Conservation (phyloP, 2,329 filamentous ascomycete genomes). For the Leptographium galeiforme region DNA sequence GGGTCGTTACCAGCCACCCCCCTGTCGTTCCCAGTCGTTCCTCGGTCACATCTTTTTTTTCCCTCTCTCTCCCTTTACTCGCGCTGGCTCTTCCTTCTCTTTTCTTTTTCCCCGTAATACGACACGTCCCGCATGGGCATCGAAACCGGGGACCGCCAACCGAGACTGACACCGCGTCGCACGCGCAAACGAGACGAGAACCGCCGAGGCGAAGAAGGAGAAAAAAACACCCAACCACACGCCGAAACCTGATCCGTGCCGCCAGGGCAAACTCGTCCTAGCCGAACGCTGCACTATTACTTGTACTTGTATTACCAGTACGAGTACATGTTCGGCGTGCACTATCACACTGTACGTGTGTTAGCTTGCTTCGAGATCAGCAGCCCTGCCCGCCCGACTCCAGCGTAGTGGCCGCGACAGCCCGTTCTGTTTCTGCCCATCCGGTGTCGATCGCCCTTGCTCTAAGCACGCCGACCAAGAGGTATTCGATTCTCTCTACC, state of each 20-base stretch:
- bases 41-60: neutral
- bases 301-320: neutral
- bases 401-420: neutral
- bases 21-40: neutral
- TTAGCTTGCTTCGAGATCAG: neutral
- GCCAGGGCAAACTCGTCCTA: neutral
- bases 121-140: neutral
- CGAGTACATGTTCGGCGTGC: neutral
- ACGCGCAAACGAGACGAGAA: neutral
- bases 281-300: neutral
- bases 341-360: too few species aligned
- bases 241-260: too few species aligned
- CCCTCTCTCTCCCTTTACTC: neutral
- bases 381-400: neutral
- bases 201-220: neutral
- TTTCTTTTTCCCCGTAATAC: neutral
- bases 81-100: neutral
- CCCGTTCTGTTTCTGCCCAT: neutral
- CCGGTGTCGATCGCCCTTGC: neutral
- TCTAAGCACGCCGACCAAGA: neutral
- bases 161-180: neutral
- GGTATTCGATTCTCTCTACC: neutral
- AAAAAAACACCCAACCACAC: neutral
- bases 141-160: neutral
- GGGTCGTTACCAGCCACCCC: slow-evolving; percentile 1